Conservation (phyloP, 768 basidiomycete species). For the Pleurotus djamor region DNA sequence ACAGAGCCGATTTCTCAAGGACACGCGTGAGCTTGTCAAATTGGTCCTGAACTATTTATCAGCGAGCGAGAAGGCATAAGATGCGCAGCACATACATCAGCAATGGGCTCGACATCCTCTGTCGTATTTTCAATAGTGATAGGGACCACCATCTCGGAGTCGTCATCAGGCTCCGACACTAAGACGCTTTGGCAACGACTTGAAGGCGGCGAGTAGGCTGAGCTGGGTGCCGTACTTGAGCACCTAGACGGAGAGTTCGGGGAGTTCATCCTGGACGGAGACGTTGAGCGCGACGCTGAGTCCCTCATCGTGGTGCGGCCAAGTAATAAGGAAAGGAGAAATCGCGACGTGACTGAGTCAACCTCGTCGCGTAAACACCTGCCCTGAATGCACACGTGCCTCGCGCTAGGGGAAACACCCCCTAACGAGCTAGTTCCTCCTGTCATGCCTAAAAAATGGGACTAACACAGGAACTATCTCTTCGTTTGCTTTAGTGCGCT, state of each 20-base stretch:
- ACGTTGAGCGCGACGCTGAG: neutral
- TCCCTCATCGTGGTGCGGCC: neutral
- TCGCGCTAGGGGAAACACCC: no score
- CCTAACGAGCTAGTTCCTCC: no score
- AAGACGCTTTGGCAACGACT: neutral
- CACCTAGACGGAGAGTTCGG: neutral
- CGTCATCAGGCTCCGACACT: neutral
- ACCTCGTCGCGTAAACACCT: neutral
- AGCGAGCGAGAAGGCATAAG: neutral
- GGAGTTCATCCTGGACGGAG: neutral
- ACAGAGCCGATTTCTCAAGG: constrained; percentile 75
- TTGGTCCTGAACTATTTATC: neutral
- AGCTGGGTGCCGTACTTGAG: neutral
- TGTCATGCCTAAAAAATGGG: no score
- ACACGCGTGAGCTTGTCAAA: constrained; percentile 48
- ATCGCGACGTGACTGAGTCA: neutral
- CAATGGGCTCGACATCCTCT: neutral
- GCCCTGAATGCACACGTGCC: neutral
- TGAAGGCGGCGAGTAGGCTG: neutral
- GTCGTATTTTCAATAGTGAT: neutral
- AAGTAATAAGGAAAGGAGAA: neutral
- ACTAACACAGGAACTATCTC: neutral
- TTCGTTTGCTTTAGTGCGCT: neutral
- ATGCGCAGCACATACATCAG: neutral
- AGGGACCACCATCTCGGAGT: neutral